Percentiles rank a stretch among this genome's conserved stretches.
Evolutionary conservation across 176 grass and related monocot species (phyloP).

Genomic region (Oryza nivara): DNA sequence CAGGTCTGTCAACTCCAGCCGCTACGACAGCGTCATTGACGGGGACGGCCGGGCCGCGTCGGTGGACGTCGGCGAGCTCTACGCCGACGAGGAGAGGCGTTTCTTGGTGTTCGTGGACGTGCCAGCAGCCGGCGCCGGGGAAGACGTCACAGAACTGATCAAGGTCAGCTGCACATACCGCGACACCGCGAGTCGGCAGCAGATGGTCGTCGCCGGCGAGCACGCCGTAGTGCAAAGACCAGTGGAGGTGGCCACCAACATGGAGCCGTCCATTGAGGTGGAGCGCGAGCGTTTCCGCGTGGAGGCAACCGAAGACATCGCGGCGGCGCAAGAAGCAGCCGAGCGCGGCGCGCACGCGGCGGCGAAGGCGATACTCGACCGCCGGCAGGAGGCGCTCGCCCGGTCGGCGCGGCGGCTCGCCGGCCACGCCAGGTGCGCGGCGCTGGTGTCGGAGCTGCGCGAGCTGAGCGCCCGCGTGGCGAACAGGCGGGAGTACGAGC

Average conservation of each 20-base stretch:
- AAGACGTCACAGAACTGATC: constrained; percentile 27
- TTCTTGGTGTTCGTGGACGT: constrained; percentile 54
- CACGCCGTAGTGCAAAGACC: constrained; percentile 35
- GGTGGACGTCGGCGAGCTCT: constrained; percentile 50
- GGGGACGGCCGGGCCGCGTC: constrained; percentile 32
- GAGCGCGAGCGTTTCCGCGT: constrained; percentile 46
- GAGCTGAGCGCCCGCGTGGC: constrained; percentile 42
- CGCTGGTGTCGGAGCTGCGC: constrained; percentile 38
- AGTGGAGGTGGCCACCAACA: background rate
- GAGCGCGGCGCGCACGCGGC: constrained; percentile 30
- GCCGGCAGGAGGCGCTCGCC: background rate
- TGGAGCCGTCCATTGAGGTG: constrained; percentile 48
- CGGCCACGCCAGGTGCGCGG: constrained; percentile 28
- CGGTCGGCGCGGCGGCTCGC: background rate
- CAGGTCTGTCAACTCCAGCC: background rate
- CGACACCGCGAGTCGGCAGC: constrained; percentile 22
- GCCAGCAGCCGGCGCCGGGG: background rate
- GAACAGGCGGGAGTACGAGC: constrained; percentile 19
- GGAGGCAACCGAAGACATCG: constrained; percentile 50
- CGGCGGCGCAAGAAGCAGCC: constrained; percentile 39
- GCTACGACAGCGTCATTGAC: constrained; percentile 42
- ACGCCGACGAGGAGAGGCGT: constrained; percentile 60
- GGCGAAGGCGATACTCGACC: constrained; percentile 47
- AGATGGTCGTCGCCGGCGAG: background rate
- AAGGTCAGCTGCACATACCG: constrained; percentile 47